Base-by-base conservation (phyloP, 2,329 filamentous ascomycete species). In the Fusarium globosum region DNA sequence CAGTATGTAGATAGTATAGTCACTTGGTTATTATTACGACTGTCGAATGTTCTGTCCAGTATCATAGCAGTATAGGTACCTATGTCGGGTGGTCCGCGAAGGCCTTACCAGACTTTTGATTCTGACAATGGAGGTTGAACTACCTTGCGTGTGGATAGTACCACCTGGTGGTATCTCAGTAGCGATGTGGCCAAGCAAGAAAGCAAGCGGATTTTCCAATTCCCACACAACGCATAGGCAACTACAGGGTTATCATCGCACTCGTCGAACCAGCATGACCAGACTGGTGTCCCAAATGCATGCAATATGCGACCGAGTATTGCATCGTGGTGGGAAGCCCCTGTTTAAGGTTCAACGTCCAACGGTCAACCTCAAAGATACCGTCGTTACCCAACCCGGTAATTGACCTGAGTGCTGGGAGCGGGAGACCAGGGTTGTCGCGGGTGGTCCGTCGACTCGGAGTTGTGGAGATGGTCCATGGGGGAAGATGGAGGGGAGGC, bases 351-450 rank as follows among this genome's bases (percentile, higher is more conserved):
- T 65, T 67, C 49, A 72, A 72, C 65, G 52, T 55, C 57, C 58
- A 76, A 78, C 76, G 76, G 74, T 65, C 71, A 72, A 71, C 56
- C 70, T 65, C 69, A 66, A 51, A 56, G 41, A 61, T 35, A 53
- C 63, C 41, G 42, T 65, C 55, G 59, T 65, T 61, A 48, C 46
- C 52, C 59, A 70, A 73, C 65, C 60, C 59, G 75, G 69, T 52
- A 68, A 69, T 61, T 61, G 65, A 69, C 73, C 71, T 77, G 69
- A 76, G 66, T 67, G 62, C 73, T 70, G 48, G 71, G 68, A 74
- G 69, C 77, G 76, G 78, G 73, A 79, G 77, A 79, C 78, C 67
- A 72, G 78, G 78, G 73, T 76, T 48, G 53, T 67, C 68, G 72
- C 71, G 72, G 66, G 68, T 69, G 71, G 72, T 64, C 76, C 68